Evolutionary conservation across 106 monocot species (phyloP).

Genomic region (Acorus gramineus): DNA sequence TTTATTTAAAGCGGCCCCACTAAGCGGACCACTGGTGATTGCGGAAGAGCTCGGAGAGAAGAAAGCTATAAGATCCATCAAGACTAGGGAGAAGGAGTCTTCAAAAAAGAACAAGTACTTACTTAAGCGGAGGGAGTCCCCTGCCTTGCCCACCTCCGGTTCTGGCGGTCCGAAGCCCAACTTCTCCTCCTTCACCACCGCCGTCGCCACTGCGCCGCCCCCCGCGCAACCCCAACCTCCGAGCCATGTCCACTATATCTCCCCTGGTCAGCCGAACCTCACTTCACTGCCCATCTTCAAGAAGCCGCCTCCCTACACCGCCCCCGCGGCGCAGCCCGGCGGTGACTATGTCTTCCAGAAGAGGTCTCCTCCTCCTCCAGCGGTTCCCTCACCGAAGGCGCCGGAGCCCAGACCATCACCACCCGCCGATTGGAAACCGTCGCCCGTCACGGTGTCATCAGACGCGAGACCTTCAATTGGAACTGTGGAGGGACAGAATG

Average conservation of each 20-base stretch:
- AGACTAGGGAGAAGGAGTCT: neutral
- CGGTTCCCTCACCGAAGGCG: no score
- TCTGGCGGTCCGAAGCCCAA: neutral
- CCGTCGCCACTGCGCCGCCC: neutral
- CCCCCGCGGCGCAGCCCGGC: no score
- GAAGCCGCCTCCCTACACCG: no score
- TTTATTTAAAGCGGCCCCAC: conserved; percentile 13
- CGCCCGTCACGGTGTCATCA: no score
- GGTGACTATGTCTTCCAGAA: no score
- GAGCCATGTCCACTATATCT: conserved; percentile 1
- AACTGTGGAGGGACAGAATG: no score
- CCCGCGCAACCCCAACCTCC: neutral
- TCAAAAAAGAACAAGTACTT: conserved; percentile 64
- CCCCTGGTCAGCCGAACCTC: neutral
- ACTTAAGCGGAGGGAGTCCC: conserved; percentile 51
- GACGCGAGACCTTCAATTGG: no score
- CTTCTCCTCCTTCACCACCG: neutral
- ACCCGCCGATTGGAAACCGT: no score
- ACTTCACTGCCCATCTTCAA: no score
- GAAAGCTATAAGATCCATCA: neutral
- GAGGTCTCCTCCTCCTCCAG: no score
- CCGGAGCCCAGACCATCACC: no score
- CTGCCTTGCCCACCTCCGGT: neutral
- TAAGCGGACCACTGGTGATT: conserved; percentile 28
- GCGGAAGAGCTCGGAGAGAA: conserved; percentile 20